phyloP scores from a whole-genome alignment of 108 stramenopile species.

The Cyclotella kingstonii region DNA sequence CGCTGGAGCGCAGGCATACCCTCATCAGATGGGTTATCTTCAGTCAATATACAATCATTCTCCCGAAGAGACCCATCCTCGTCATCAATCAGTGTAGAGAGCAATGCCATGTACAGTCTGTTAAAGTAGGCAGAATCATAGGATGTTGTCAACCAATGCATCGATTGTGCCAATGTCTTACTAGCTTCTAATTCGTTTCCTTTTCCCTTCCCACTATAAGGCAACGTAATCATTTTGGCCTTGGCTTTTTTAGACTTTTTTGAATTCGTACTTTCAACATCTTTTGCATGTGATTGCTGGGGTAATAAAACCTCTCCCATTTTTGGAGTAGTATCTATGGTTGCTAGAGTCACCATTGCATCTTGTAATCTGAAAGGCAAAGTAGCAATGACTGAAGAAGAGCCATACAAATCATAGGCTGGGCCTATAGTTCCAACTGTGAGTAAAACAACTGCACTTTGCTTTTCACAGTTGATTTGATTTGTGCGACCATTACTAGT shows the following conservation, averaged over 20 bases:
- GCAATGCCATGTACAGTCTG: constrained; percentile 31
- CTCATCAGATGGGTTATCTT: background rate
- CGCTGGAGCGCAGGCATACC: background rate
- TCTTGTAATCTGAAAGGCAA: constrained; percentile 25
- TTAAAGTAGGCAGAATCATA: constrained; percentile 38
- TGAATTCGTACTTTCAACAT: background rate
- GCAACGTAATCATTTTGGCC: background rate
- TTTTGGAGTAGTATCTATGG: constrained; percentile 21
- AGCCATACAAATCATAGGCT: constrained; percentile 38
- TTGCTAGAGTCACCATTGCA: constrained; percentile 9
- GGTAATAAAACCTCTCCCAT: background rate
- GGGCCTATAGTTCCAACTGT: constrained; percentile 35
- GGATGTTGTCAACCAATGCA: background rate
- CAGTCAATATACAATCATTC: background rate
- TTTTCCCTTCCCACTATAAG: background rate
- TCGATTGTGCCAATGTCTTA: background rate
- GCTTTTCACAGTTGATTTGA: background rate
- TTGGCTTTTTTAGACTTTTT: constrained; percentile 5
- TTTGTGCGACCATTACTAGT: background rate
- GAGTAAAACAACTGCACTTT: constrained; percentile 18
- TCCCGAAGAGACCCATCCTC: constrained; percentile 26
- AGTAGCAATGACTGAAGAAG: constrained; percentile 18
- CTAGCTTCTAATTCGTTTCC: background rate
- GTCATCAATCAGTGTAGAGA: constrained; percentile 37
- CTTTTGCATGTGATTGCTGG: background rate